Evolutionary conservation across 805 yeast genomes (phyloP).

Genomic region (Zygosaccharomyces pseudorouxii): DNA sequence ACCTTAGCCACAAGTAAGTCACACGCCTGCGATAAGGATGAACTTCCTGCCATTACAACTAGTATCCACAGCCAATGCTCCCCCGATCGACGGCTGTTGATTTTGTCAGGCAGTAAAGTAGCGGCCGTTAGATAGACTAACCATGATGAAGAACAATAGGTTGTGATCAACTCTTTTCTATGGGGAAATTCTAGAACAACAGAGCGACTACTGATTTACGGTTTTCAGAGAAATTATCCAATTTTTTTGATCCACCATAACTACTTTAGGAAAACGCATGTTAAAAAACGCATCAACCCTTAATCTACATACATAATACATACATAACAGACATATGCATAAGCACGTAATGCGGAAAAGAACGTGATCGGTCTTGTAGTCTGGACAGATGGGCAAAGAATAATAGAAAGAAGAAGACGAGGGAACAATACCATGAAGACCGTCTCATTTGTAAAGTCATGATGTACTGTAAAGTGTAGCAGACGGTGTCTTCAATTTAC

Average conservation of each 20-base stretch:
- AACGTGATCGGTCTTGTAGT: no score
- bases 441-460: no score
- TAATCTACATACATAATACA: no score
- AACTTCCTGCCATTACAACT: neutral
- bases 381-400: neutral
- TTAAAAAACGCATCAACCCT: no score
- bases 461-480: neutral
- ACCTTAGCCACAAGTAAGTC: neutral
- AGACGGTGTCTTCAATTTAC: neutral
- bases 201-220: no score
- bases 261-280: no score
- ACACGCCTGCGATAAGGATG: neutral
- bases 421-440: no score
- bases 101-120: neutral
- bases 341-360: no score
- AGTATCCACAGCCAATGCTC: neutral
- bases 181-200: no score
- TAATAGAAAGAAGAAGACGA: neutral
- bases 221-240: no score
- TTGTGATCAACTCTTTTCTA: neutral
- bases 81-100: neutral
- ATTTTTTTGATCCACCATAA: no score
- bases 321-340: no score
- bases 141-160: neutral
- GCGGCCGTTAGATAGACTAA: neutral